A percentile compares a stretch with the other conserved stretches of the same genome.
phyloP scores from a whole-genome alignment of 1,139 yeast genomes.

The Hansenula lynferdii region DNA sequence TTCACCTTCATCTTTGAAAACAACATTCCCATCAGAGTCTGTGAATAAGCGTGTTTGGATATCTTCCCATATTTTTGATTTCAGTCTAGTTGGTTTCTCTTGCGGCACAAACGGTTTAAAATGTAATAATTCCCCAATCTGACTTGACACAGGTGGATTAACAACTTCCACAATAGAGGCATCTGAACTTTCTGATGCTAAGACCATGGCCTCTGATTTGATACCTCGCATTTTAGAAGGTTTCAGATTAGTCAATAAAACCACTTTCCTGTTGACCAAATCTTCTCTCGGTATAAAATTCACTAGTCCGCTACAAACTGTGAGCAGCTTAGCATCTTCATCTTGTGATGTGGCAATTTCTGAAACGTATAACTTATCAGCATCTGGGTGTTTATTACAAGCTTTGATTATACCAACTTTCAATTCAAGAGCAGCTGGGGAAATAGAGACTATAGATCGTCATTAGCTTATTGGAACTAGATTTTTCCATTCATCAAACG shows the following conservation, averaged over 20 bases:
- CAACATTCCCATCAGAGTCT: conserved; percentile 13
- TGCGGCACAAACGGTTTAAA: conserved; percentile 19
- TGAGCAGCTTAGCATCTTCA: conserved; percentile 22
- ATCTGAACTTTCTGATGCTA: conserved; percentile 39
- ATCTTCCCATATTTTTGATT: conserved; percentile 19
- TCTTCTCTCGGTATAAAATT: conserved; percentile 42
- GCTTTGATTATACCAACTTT: conserved; percentile 42
- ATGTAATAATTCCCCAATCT: conserved; percentile 23
- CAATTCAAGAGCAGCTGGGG: conserved; percentile 26
- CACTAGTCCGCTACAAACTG: conserved; percentile 58
- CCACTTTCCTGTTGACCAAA: conserved; percentile 44
- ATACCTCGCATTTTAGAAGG: conserved; percentile 65
- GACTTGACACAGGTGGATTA: conserved; percentile 30
- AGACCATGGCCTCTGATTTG: conserved; percentile 51
- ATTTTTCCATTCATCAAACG: too few relatives aligned
- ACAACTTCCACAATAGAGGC: conserved; percentile 31
- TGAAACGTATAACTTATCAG: conserved; percentile 51
- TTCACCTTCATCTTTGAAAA: conserved; percentile 9
- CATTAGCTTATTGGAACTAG: too few relatives aligned
- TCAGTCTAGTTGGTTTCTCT: conserved; percentile 7
- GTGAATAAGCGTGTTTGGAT: conserved; percentile 15
- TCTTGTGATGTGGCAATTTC: conserved; percentile 26
- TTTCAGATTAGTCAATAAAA: conserved; percentile 56
- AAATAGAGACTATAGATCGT: too few relatives aligned
- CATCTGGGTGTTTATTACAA: conserved; percentile 43